Evolutionary conservation across 2,329 filamentous ascomycete species (phyloP).

Genomic region (Ustulina deusta): DNA sequence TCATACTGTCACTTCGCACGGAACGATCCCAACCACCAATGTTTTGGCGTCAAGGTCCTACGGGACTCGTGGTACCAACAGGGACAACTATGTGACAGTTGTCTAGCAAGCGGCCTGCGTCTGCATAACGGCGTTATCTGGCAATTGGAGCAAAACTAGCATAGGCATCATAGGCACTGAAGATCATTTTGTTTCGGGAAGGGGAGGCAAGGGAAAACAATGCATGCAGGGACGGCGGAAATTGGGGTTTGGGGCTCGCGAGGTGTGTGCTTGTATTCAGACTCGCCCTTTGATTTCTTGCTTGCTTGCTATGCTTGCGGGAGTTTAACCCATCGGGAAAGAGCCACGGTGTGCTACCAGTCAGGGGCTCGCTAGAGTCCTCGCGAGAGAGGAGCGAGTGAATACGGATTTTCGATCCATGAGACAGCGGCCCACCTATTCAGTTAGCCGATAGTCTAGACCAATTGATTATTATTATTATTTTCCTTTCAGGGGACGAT

Average conservation of each 20-base stretch:
- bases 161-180: slow-evolving; percentile 18
- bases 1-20: slow-evolving; percentile 81
- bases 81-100: slow-evolving; percentile 63
- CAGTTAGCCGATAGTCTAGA: not conserved
- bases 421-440: not conserved
- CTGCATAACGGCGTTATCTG: slow-evolving; percentile 46
- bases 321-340: slow-evolving; percentile 1
- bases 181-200: not conserved
- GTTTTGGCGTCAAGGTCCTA: slow-evolving; percentile 74
- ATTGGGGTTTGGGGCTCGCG: not conserved
- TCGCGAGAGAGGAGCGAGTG: not conserved
- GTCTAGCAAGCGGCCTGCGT: slow-evolving; percentile 48
- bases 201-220: not conserved
- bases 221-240: not conserved
- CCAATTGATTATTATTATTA: not conserved
- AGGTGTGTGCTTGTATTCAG: not conserved
- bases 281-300: not conserved
- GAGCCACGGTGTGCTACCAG: slow-evolving; percentile 6
- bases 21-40: slow-evolving; percentile 77
- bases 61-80: slow-evolving; percentile 69
- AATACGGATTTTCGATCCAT: not conserved
- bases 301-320: not conserved
- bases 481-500: not conserved
- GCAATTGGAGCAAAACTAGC: slow-evolving; percentile 27
- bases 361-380: slow-evolving; percentile 9